Evolutionary conservation across 2,329 filamentous ascomycete genomes (phyloP).

Genomic region (Colletotrichum sidae): DNA sequence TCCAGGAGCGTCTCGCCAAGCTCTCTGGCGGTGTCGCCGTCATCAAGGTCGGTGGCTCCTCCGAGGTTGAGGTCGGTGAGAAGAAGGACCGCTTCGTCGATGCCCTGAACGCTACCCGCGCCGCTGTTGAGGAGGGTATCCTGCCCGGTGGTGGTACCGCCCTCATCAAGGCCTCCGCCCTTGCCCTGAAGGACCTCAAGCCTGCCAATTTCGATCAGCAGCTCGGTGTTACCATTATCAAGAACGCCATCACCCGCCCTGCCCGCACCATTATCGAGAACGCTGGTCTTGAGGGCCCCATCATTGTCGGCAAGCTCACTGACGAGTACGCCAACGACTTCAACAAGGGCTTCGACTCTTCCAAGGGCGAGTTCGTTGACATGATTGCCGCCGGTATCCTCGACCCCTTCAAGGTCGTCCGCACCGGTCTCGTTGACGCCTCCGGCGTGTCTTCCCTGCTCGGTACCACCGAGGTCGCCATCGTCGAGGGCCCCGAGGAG

Average conservation of each 20-base stretch:
- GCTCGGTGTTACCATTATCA: slow-evolving; percentile 96
- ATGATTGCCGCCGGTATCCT: slow-evolving; percentile 98
- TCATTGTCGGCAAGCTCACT: slow-evolving; percentile 97
- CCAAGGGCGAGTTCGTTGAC: slow-evolving; percentile 98
- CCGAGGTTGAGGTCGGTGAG: slow-evolving; percentile 98
- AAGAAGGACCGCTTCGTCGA: slow-evolving; percentile 99
- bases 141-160: slow-evolving; percentile 98
- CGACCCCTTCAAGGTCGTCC: slow-evolving; percentile 99
- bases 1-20: slow-evolving; percentile 99
- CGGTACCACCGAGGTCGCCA: slow-evolving; percentile 97
- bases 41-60: slow-evolving; percentile 98
- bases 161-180: slow-evolving; percentile 94
- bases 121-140: slow-evolving; percentile 98
- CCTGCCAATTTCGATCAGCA: slow-evolving; percentile 98
- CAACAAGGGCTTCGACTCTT: slow-evolving; percentile 97
- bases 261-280: slow-evolving; percentile 98
- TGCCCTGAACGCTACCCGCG: slow-evolving; percentile 96
- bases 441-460: slow-evolving; percentile 96
- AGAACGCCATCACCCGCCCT: slow-evolving; percentile 96
- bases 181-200: slow-evolving; percentile 87
- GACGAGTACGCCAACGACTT: slow-evolving; percentile 93
- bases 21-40: slow-evolving; percentile 98
- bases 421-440: slow-evolving; percentile 93
- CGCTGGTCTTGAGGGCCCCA: slow-evolving; percentile 93
- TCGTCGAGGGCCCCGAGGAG: slow-evolving; percentile 95